Conservation (phyloP, 805 yeast genomes). For the Maudiozyma turicensis region DNA sequence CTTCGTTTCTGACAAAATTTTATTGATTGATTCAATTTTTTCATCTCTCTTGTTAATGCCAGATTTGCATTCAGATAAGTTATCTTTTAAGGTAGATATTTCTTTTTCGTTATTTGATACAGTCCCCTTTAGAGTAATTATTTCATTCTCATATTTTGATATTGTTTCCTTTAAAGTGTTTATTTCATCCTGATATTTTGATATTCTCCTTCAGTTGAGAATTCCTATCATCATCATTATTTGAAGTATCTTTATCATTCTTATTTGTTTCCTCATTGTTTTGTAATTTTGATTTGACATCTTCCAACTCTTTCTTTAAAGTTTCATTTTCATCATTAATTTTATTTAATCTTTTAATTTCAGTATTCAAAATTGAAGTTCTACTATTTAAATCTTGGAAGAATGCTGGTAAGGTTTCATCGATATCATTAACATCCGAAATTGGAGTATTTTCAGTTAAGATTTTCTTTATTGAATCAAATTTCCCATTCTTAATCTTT, state of each 20-base stretch:
- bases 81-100: not conserved
- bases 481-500: constrained; percentile 52
- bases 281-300: not conserved
- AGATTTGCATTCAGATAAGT: not conserved
- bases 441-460: constrained; percentile 76
- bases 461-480: constrained; percentile 55
- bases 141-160: not conserved
- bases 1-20: not conserved
- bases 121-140: not conserved
- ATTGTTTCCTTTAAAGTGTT: not conserved
- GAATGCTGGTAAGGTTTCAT: constrained; percentile 58
- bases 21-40: not conserved
- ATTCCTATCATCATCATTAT: not conserved
- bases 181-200: not conserved
- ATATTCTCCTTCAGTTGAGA: not conserved
- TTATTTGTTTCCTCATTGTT: not conserved
- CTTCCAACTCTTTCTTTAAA: not conserved
- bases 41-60: not conserved
- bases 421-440: constrained; percentile 62
- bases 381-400: constrained; percentile 53
- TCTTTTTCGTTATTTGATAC: not conserved
- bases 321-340: constrained; percentile 7
- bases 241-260: not conserved
- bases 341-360: constrained; percentile 41
- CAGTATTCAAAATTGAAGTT: constrained; percentile 51